Evolutionary conservation across 2,329 filamentous ascomycete genomes (phyloP).

Genomic region (Aspergillus phoenicis): DNA sequence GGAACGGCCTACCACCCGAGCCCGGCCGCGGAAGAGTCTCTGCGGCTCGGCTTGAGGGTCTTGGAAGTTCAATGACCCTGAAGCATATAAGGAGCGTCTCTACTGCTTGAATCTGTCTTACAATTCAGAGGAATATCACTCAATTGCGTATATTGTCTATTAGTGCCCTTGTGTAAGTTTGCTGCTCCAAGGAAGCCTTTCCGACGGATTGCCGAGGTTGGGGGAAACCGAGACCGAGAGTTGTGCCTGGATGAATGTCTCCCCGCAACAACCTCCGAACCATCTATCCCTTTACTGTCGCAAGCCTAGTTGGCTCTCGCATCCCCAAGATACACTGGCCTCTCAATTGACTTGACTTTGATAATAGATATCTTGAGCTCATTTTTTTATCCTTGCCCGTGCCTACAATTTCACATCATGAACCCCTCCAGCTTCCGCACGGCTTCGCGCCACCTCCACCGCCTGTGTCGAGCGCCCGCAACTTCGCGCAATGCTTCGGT

Average conservation of each 20-base stretch:
- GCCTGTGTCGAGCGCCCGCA: slow-evolving; percentile 23
- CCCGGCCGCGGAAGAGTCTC: neutral
- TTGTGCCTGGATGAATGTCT: slow-evolving; percentile 1
- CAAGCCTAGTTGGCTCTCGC: neutral
- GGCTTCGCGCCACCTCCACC: slow-evolving; percentile 33
- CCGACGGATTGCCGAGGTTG: slow-evolving; percentile 5
- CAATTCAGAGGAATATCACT: no score
- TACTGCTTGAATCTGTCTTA: no score
- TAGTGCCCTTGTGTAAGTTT: neutral
- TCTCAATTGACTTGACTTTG: slow-evolving; percentile 5
- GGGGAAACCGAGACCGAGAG: neutral
- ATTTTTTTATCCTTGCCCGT: slow-evolving; percentile 4
- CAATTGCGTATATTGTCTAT: neutral
- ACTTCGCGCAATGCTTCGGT: slow-evolving; percentile 11
- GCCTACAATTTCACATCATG: slow-evolving; percentile 26
- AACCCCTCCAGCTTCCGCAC: slow-evolving; percentile 36
- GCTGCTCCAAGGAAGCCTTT: neutral
- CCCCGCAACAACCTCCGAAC: neutral
- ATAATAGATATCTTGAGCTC: slow-evolving; percentile 18
- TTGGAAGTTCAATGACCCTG: neutral
- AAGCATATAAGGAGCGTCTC: neutral
- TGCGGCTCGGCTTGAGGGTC: neutral
- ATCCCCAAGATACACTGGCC: neutral
- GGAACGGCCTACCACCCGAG: slow-evolving; percentile 6
- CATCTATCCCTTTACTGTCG: neutral